A percentile compares a stretch with the other conserved stretches of the same genome.
phyloP scores from a whole-genome alignment of 2,329 filamentous ascomycete species.

The Plenodomus tracheiphilus region DNA sequence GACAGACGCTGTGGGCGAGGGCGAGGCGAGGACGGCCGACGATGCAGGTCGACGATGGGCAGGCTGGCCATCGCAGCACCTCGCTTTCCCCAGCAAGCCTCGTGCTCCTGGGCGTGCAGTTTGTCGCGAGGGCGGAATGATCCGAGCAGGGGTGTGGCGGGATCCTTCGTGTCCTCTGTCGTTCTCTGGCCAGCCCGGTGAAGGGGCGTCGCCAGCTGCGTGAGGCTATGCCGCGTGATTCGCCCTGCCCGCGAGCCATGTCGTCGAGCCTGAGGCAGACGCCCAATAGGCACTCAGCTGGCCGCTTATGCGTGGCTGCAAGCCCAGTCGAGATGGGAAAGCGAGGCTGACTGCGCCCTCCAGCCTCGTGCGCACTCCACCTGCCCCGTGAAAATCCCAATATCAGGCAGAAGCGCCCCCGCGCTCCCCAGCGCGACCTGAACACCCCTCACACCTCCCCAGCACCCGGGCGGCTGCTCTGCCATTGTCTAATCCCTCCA shows the following conservation, averaged over 20 bases:
- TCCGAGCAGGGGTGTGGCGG: constrained; percentile 37
- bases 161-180: constrained; percentile 37
- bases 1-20: constrained; percentile 6
- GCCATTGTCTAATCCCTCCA: constrained; percentile 19
- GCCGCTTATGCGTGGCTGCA: constrained; percentile 41
- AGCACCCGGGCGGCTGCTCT: constrained; percentile 21
- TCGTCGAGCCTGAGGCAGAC: constrained; percentile 35
- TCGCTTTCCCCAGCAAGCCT: constrained; percentile 20
- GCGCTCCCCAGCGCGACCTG: constrained; percentile 30
- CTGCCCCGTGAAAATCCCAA: constrained; percentile 36
- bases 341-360: constrained; percentile 44
- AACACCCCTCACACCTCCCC: constrained; percentile 25
- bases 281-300: constrained; percentile 41
- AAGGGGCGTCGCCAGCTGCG: constrained; percentile 25
- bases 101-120: constrained; percentile 27
- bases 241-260: constrained; percentile 22
- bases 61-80: constrained; percentile 24
- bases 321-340: constrained; percentile 43
- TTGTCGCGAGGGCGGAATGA: constrained; percentile 29
- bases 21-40: background rate
- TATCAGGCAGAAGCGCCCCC: constrained; percentile 42
- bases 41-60: constrained; percentile 30
- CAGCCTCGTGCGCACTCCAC: constrained; percentile 43
- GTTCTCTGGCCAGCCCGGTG: constrained; percentile 31
- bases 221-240: constrained; percentile 32